Conservation (phyloP, 2,329 filamentous ascomycete genomes). For the Phaeophleospora eucalypticola region DNA sequence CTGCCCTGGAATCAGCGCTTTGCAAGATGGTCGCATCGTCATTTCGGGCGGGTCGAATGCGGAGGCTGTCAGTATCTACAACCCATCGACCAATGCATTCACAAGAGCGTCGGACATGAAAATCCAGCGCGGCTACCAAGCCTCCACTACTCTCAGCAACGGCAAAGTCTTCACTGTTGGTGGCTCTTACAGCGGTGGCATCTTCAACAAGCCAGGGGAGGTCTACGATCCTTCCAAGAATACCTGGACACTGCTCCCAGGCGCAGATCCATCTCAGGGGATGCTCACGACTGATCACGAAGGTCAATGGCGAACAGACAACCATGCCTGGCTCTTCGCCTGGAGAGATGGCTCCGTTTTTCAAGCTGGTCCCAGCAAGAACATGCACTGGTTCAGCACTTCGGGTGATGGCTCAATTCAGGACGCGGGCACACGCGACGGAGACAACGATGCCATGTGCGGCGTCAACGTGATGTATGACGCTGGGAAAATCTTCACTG, state of each 20-base stretch:
- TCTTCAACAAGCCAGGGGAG: slow-evolving; percentile 52
- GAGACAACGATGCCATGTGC: slow-evolving; percentile 51
- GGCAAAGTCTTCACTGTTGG: slow-evolving; percentile 57
- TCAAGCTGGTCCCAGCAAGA: slow-evolving; percentile 52
- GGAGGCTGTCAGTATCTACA: slow-evolving; percentile 48
- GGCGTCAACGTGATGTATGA: slow-evolving; percentile 56
- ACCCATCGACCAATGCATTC: slow-evolving; percentile 40
- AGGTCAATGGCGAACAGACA: slow-evolving; percentile 46
- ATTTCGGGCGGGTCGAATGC: slow-evolving; percentile 54
- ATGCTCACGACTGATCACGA: slow-evolving; percentile 33
- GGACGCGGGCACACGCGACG: slow-evolving; percentile 43
- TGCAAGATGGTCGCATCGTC: slow-evolving; percentile 47
- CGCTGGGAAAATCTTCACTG: slow-evolving; percentile 53
- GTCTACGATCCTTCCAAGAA: slow-evolving; percentile 46
- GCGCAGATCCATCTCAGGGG: slow-evolving; percentile 44
- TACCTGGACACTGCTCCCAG: slow-evolving; percentile 49
- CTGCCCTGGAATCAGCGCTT: slow-evolving; percentile 53
- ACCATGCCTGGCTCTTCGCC: slow-evolving; percentile 53
- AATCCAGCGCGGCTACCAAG: slow-evolving; percentile 51
- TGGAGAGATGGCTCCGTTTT: slow-evolving; percentile 50
- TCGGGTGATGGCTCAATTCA: slow-evolving; percentile 39
- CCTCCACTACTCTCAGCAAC: slow-evolving; percentile 48
- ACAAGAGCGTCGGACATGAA: slow-evolving; percentile 41
- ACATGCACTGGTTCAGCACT: slow-evolving; percentile 57
- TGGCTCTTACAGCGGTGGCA: slow-evolving; percentile 52